A percentile compares a stretch with the other conserved stretches of the same genome.
These are phyloP conservation scores for Oryza officinalis DNA, from an alignment of 176 grass and related monocot species.

Conservation along the genomic window DNA sequence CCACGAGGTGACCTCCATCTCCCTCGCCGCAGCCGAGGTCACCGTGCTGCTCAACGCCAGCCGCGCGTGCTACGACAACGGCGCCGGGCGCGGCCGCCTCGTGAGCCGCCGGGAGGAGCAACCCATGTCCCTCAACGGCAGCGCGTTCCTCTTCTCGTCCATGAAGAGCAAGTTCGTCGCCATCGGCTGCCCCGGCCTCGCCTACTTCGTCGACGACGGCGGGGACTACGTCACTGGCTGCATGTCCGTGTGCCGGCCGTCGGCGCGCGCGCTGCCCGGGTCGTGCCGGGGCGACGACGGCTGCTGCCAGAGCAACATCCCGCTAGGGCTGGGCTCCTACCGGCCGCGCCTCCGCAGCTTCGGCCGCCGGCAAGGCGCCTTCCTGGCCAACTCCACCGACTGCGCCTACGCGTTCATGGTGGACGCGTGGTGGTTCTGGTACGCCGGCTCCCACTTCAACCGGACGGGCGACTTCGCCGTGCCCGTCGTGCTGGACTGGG, in stretches of 20 bases:
- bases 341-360: no score
- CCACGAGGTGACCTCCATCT: constrained; percentile 48
- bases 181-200: constrained; percentile 53
- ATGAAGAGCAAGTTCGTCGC: constrained; percentile 50
- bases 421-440: constrained; percentile 46
- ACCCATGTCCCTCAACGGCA: constrained; percentile 7
- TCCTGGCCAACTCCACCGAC: constrained; percentile 19
- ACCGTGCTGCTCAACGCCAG: constrained; percentile 32
- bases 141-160: constrained; percentile 49
- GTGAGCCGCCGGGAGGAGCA: not conserved
- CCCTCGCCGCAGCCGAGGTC: constrained; percentile 31
- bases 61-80: constrained; percentile 48
- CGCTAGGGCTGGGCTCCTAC: no score
- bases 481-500: constrained; percentile 67
- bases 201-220: constrained; percentile 32
- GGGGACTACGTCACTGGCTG: constrained; percentile 55
- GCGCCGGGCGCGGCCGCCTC: not conserved
- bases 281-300: constrained; percentile 46
- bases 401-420: constrained; percentile 66
- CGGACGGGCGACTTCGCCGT: constrained; percentile 45
- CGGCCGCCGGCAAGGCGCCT: no score
- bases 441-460: constrained; percentile 35
- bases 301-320: constrained; percentile 61
- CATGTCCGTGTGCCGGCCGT: constrained; percentile 47
- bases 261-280: not conserved